Evolutionary conservation across 208 protist genomes (phyloP).

Genomic region (Crithidia thermophila): DNA sequence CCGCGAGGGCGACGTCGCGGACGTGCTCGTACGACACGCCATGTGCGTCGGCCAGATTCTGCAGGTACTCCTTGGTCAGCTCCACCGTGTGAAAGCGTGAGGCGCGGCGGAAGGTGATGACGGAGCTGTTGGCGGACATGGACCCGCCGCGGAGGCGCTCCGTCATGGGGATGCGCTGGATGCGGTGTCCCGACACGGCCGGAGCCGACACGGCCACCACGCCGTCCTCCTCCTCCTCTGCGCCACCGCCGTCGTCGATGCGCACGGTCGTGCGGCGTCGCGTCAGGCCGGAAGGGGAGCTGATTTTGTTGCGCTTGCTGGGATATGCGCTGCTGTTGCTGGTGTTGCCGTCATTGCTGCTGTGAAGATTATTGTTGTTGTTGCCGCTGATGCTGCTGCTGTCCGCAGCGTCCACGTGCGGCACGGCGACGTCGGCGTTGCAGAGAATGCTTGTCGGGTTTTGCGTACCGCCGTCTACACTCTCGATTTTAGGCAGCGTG

Average conservation of each 20-base stretch:
- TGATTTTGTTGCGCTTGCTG: too few relatives aligned
- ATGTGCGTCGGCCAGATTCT: conserved; percentile 45
- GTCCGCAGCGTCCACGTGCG: not conserved
- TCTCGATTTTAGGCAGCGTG: too few relatives aligned
- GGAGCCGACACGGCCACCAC: too few relatives aligned
- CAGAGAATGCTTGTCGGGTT: not conserved
- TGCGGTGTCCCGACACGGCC: conserved; percentile 17
- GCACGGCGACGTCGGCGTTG: not conserved
- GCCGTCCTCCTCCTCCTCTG: too few relatives aligned
- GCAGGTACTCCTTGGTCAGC: conserved; percentile 56
- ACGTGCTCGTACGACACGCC: conserved; percentile 46
- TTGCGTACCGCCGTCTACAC: too few relatives aligned
- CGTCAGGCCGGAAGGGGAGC: not conserved
- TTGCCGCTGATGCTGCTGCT: not conserved
- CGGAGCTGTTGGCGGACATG: conserved; percentile 5
- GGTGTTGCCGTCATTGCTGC: not conserved
- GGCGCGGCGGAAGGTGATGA: conserved; percentile 13
- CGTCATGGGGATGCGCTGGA: conserved; percentile 19
- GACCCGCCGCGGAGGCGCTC: conserved; percentile 19
- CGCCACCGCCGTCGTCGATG: conserved; percentile 13
- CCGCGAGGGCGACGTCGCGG: conserved; percentile 58
- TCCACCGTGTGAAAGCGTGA: conserved; percentile 34
- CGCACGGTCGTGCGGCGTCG: conserved; percentile 9
- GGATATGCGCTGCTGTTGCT: too few relatives aligned
- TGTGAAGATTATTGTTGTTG: not conserved